Evolutionary conservation across 345 rosid species (phyloP), one percentile per base, ranked within the genome.

Genomic region (Populus nigra): DNA sequence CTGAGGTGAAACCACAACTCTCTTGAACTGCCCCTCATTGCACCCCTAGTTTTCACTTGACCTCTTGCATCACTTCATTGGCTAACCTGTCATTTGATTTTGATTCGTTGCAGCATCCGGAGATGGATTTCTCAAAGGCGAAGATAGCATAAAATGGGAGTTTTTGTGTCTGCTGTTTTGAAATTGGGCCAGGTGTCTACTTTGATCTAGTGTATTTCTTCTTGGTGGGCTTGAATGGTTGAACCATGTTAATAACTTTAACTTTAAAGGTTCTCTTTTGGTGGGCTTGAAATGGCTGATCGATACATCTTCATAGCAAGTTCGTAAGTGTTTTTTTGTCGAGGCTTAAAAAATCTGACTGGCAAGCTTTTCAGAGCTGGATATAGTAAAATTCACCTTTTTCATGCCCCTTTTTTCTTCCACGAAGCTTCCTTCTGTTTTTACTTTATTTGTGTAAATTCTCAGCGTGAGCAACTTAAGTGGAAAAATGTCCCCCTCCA

Each of bases 61-160:
- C 29, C 65, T 59, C 29, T 0, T 0, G 13, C 29, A 23, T 59
- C 15, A 23, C 35, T 35, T 65, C 35, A 78, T 41, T n/a, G 8
- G 62, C 45, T 67, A 45, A 29, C 27, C 16, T 73, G 65, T 12
- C n/a, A 22, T 43, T 61, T 53, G 41, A 1, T 4, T 77, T 55
- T 76, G 33, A 69, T 39, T 43, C 65, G 6, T 13, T 75, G 86
- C 97, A 93, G 98, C 98, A 93, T 79, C 99, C 99, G 2, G 97
- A 96, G 90, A 91, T 96, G 99, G 99, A 96, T 82, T 96, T 93
- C 85, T 86, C 98, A 38, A 85, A 81, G 81, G 94, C 98, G 61
- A 93, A 96, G 92, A 80, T 93, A 16, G 76, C 88, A 65, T 93
- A 80, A 65, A 33, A 35, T 10, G 62, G 50, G 31, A 67, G 1